Percentiles rank a stretch among this genome's conserved stretches.
Conservation (phyloP, 805 yeast genomes). For the Wickerhamomyces alni region DNA sequence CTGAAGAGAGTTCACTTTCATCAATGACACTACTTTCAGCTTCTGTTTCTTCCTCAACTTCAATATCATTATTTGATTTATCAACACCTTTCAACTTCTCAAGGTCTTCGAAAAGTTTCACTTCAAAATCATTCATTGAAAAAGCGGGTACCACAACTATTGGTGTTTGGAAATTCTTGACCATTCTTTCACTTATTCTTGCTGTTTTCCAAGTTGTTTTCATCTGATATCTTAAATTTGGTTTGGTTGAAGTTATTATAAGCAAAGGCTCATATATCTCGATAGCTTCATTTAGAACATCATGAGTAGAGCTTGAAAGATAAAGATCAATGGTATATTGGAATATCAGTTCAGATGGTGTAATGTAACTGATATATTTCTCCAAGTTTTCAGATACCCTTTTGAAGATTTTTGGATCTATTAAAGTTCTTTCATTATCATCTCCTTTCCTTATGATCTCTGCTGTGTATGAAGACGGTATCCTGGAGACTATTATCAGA, state of each 20-base stretch:
- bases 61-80: not conserved
- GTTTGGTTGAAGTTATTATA: constrained; percentile 51
- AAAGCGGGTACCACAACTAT: constrained; percentile 60
- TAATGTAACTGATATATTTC: constrained; percentile 34
- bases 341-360: constrained; percentile 27
- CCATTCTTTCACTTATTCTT: constrained; percentile 57
- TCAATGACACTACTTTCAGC: too few species aligned
- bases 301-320: constrained; percentile 46
- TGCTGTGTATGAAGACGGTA: constrained; percentile 20
- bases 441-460: constrained; percentile 2
- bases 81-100: not conserved
- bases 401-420: constrained; percentile 4
- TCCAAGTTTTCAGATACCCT: constrained; percentile 2
- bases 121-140: constrained; percentile 50
- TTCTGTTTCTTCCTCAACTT: not conserved
- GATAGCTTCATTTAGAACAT: constrained; percentile 52
- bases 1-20: too few species aligned
- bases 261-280: constrained; percentile 55
- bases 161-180: constrained; percentile 59
- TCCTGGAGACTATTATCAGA: constrained; percentile 54
- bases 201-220: constrained; percentile 56
- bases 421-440: not conserved
- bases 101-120: constrained; percentile 25
- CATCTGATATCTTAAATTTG: constrained; percentile 36
- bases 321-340: constrained; percentile 56